Conservation (phyloP, 306 rosid genomes). For the Sesbania bispinosa region DNA sequence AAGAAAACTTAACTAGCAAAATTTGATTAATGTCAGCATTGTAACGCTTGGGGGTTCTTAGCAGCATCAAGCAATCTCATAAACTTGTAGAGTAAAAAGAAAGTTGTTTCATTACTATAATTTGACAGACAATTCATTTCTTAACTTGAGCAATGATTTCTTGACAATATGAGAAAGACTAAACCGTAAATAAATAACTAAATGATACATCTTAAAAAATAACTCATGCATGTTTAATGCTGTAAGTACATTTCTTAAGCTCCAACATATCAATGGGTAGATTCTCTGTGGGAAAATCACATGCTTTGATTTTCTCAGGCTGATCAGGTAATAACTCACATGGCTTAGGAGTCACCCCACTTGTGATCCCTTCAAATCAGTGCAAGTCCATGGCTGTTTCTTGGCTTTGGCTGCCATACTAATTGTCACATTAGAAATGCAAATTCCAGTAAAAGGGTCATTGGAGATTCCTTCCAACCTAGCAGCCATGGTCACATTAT, state of each 20-base stretch:
- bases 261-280: constrained; percentile 56
- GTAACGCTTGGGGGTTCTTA: background rate
- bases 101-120: constrained; percentile 14
- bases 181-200: too few relatives aligned
- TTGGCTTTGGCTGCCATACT: constrained; percentile 55
- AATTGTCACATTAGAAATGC: constrained; percentile 72
- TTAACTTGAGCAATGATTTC: constrained; percentile 20
- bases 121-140: constrained; percentile 6
- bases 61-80: background rate
- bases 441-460: constrained; percentile 65
- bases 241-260: constrained; percentile 51
- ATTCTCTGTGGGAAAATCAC: constrained; percentile 58
- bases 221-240: constrained; percentile 29
- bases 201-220: background rate
- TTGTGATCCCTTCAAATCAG: constrained; percentile 58
- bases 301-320: constrained; percentile 30
- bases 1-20: background rate
- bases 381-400: constrained; percentile 75
- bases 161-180: background rate
- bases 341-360: constrained; percentile 65
- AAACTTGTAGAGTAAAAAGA: background rate
- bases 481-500: constrained; percentile 64
- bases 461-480: constrained; percentile 70
- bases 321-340: constrained; percentile 58
- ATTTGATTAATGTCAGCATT: background rate